Evolutionary conservation across 2,329 filamentous ascomycete genomes (phyloP).

Genomic region (Fusarium longipes): DNA sequence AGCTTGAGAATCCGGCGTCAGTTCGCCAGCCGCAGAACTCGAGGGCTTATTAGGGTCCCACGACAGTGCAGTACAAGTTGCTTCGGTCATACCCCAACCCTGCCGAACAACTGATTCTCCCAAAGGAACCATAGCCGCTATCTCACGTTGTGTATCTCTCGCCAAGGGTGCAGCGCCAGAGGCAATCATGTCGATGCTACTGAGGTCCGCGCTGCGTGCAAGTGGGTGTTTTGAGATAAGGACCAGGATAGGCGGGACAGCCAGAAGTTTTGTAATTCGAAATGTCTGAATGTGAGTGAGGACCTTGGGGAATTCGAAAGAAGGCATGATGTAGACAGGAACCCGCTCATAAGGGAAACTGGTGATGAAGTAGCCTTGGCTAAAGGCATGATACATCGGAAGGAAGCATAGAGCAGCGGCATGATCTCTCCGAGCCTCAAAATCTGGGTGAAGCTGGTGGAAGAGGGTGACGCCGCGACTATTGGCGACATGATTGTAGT

Average conservation of each 20-base stretch:
- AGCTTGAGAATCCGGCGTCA: constrained; percentile 61
- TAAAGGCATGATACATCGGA: constrained; percentile 81
- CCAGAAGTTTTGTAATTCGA: constrained; percentile 72
- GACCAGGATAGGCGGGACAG: constrained; percentile 82
- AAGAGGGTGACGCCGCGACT: constrained; percentile 66
- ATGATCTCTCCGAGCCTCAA: constrained; percentile 54
- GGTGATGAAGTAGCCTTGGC: constrained; percentile 77
- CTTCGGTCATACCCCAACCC: constrained; percentile 91
- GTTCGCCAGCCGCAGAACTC: constrained; percentile 44
- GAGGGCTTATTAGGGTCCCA: constrained; percentile 71
- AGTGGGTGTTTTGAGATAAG: constrained; percentile 77
- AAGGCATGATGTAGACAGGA: constrained; percentile 81
- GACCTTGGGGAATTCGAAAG: constrained; percentile 80
- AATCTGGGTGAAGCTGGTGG: constrained; percentile 61
- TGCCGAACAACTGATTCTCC: constrained; percentile 61
- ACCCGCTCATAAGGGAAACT: constrained; percentile 65
- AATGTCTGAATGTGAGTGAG: constrained; percentile 74
- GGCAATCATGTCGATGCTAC: constrained; percentile 68
- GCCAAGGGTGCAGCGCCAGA: constrained; percentile 77
- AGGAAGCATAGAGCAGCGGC: constrained; percentile 72
- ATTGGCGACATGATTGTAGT: constrained; percentile 80
- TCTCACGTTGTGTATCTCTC: constrained; percentile 59
- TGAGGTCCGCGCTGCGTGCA: constrained; percentile 74
- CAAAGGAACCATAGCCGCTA: constrained; percentile 62
- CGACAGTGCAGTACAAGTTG: constrained; percentile 75